These are phyloP conservation scores for Lasiodiplodia theobromae DNA, from an alignment of 2,329 filamentous ascomycete genomes.

Conservation along the genomic window DNA sequence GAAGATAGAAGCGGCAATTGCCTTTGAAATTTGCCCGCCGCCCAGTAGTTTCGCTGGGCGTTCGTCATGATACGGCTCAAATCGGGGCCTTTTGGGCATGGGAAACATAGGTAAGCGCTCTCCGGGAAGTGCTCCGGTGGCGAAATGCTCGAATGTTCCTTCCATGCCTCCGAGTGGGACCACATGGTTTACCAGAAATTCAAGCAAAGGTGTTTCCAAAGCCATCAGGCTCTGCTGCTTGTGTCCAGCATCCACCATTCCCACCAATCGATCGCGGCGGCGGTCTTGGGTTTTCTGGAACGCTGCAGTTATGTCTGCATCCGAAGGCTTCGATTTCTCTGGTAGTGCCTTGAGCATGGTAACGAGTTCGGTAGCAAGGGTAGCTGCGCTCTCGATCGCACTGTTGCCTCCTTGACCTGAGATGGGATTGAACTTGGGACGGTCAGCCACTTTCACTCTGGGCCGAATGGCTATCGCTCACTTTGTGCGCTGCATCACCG, in stretches of 20 bases:
- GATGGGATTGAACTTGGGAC: conserved; percentile 32
- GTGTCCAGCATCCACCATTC: background rate
- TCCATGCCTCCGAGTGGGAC: conserved; percentile 13
- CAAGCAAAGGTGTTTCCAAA: conserved; percentile 1
- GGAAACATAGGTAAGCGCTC: conserved; percentile 8
- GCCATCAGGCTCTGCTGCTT: conserved; percentile 4
- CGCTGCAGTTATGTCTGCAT: background rate
- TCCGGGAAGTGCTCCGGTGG: background rate
- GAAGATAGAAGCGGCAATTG: background rate
- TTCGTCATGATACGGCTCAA: conserved; percentile 27
- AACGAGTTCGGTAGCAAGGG: conserved; percentile 28
- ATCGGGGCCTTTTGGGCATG: conserved; percentile 12
- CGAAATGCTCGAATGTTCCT: background rate
- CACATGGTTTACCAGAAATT: conserved; percentile 23
- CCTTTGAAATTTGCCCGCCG: background rate
- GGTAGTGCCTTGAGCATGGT: background rate
- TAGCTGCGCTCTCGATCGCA: conserved; percentile 35
- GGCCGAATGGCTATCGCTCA: conserved; percentile 18
- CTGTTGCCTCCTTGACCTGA: conserved; percentile 36
- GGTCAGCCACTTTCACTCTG: background rate
- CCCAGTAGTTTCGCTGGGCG: conserved; percentile 12
- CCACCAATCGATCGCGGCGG: background rate
- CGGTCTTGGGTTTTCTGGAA: conserved; percentile 3
- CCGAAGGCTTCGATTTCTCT: background rate
- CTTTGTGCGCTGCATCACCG: conserved; percentile 54